Evolutionary conservation across 768 basidiomycete species (phyloP).

Genomic region (Roridomyces roridus): DNA sequence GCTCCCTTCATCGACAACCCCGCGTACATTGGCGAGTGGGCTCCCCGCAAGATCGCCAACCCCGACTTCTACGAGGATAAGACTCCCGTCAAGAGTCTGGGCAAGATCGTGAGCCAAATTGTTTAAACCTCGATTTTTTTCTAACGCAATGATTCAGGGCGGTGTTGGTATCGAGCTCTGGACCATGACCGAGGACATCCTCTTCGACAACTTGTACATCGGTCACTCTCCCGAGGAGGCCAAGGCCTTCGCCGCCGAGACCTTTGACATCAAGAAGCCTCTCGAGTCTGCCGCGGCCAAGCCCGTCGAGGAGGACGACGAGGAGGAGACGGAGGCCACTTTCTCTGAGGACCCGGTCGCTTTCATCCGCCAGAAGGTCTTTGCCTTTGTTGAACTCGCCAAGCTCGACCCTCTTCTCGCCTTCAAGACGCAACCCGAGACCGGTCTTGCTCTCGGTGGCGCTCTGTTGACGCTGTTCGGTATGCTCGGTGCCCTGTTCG

Average conservation of each 20-base stretch:
- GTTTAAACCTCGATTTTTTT: neutral
- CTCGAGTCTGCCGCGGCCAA: slow-evolving; percentile 74
- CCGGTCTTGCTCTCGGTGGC: slow-evolving; percentile 77
- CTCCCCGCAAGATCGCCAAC: slow-evolving; percentile 90
- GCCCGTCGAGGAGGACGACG: slow-evolving; percentile 57
- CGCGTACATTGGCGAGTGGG: slow-evolving; percentile 95
- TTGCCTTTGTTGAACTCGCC: slow-evolving; percentile 81
- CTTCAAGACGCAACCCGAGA: slow-evolving; percentile 89
- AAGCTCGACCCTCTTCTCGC: slow-evolving; percentile 80
- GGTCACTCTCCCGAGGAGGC: slow-evolving; percentile 91
- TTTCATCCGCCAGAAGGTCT: slow-evolving; percentile 79
- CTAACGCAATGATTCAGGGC: slow-evolving; percentile 53
- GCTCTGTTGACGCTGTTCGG: slow-evolving; percentile 82
- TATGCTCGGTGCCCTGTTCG: slow-evolving; percentile 81
- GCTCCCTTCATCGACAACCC: slow-evolving; percentile 97
- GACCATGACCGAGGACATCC: slow-evolving; percentile 98
- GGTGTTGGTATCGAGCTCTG: slow-evolving; percentile 98
- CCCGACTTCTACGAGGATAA: slow-evolving; percentile 90
- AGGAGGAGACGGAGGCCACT: slow-evolving; percentile 47
- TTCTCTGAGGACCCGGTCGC: slow-evolving; percentile 80
- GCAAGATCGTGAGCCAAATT: slow-evolving; percentile 73
- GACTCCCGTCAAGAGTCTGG: slow-evolving; percentile 79
- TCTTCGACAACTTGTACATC: slow-evolving; percentile 94
- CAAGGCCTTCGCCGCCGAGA: slow-evolving; percentile 80
- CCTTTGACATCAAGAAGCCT: slow-evolving; percentile 90